phyloP scores from a whole-genome alignment of 176 grass and related monocot genomes.

The Puccinellia tenuiflora region DNA sequence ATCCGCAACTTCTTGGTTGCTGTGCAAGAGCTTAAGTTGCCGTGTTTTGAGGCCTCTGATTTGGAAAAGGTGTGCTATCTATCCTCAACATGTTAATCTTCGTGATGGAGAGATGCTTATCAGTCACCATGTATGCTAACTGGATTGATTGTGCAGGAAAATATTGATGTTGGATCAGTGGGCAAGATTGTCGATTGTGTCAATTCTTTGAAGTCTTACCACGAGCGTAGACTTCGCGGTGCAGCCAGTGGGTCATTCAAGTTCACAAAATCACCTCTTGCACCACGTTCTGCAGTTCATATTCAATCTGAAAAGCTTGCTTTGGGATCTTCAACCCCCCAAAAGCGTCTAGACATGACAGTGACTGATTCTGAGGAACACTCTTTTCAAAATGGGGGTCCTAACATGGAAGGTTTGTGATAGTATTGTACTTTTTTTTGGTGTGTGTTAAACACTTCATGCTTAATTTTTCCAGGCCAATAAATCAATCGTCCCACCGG shows the following conservation, averaged over 20 bases:
- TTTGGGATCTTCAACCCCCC: constrained; percentile 19
- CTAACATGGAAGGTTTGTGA: constrained; percentile 41
- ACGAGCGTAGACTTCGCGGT: constrained; percentile 46
- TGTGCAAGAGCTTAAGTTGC: constrained; percentile 59
- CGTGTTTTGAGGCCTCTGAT: constrained; percentile 77
- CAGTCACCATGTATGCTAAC: background rate
- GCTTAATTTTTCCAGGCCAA: background rate
- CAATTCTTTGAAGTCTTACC: constrained; percentile 62
- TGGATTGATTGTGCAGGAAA: constrained; percentile 52
- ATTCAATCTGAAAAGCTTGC: constrained; percentile 21
- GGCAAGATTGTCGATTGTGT: constrained; percentile 78
- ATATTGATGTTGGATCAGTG: constrained; percentile 51
- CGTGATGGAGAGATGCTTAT: background rate
- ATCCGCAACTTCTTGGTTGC: constrained; percentile 91
- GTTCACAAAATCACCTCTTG: constrained; percentile 65
- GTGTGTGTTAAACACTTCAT: background rate
- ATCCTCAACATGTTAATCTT: background rate
- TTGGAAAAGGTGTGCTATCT: constrained; percentile 57
- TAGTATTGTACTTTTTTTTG: background rate
- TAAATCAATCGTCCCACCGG: background rate
- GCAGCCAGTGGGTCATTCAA: constrained; percentile 43
- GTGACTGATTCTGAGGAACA: constrained; percentile 22
- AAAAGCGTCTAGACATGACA: constrained; percentile 44
- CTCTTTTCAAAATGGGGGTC: constrained; percentile 22
- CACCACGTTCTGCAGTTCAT: constrained; percentile 27